Base-by-base conservation (phyloP, 2,329 filamentous ascomycete genomes). In the Monosporascus sp. region DNA sequence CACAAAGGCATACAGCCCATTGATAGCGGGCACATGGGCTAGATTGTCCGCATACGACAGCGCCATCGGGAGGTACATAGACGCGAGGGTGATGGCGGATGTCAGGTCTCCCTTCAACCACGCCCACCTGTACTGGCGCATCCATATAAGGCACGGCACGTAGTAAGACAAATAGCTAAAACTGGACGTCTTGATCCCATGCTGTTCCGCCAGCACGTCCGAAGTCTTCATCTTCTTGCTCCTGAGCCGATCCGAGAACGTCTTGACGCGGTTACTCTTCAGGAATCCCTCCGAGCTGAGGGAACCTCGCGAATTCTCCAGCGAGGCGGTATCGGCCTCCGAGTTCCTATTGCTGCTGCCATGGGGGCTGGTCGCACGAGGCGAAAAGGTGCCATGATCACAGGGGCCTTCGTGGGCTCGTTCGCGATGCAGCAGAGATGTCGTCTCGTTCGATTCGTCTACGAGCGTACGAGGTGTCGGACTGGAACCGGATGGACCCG, bases 11-110 rank as follows among this genome's bases (percentile, higher is more conserved):
- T 97, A 99, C 3, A 99, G 79, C 1, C 94, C 94, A 65, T 96
- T 93, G 64, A 97, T 92, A 0, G 94, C 88, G 8, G 93, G 91
- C 2, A 97, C 85, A 67, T 97, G 94, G 6, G 88, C 91, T 43
- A 99, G 84, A 66, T 97, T 97, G 41, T 90, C 85, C 52, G 94
- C 91, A 59, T 95, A 87, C 0, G 94, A 97, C 15, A 99, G 81
- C 0, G 91, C 88, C 92, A 99, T 97, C 50, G 94, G 94, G 38
- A 99, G 88, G 70, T 99, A 99, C 74, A 99, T 94, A 25, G 92
- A 96, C n/a, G 93, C 90, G 75, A 99, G 87, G n/a, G 94, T 97
- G 57, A 97, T 70, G 48, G 93, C 92, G 8, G 93, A 88, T 15
- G 96, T 77, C 18, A 97, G 74, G 70, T 99, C 94, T 48, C 94